A percentile compares a stretch with the other conserved stretches of the same genome.
Evolutionary conservation across 257 asterid genomes (phyloP).

Genomic region (Asclepias syriaca): DNA sequence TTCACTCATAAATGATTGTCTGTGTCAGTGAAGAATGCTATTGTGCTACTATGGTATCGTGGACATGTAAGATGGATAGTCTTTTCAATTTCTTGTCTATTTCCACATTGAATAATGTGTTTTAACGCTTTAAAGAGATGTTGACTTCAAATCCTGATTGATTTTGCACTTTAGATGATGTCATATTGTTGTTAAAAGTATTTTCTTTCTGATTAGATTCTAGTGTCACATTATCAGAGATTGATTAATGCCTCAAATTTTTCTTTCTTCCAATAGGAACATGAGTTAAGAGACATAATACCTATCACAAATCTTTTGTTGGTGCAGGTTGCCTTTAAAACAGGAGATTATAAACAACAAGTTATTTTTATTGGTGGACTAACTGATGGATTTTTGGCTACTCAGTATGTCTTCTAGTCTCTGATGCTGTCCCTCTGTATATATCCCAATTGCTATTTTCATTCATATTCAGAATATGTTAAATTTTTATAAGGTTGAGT

Average conservation of each 20-base stretch:
- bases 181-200: neutral
- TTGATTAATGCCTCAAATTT: too few species aligned
- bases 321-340: conserved; percentile 89
- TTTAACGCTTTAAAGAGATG: neutral
- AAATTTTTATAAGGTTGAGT: too few species aligned
- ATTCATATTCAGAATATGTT: neutral
- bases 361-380: conserved; percentile 93
- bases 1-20: neutral
- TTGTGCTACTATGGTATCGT: neutral
- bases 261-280: neutral
- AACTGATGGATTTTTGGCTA: conserved; percentile 91
- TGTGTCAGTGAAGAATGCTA: neutral
- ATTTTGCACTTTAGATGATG: neutral
- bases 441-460: neutral
- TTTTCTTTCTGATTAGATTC: neutral
- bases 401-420: conserved; percentile 54
- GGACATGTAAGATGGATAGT: neutral
- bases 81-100: neutral
- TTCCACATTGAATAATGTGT: neutral
- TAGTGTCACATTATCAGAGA: neutral
- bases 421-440: neutral
- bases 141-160: neutral
- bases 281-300: neutral
- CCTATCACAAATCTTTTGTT: conserved; percentile 2
- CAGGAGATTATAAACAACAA: conserved; percentile 83